A percentile compares a stretch with the other conserved stretches of the same genome.
Evolutionary conservation across 257 asterid genomes (phyloP).

Genomic region (Scutellaria baicalensis): DNA sequence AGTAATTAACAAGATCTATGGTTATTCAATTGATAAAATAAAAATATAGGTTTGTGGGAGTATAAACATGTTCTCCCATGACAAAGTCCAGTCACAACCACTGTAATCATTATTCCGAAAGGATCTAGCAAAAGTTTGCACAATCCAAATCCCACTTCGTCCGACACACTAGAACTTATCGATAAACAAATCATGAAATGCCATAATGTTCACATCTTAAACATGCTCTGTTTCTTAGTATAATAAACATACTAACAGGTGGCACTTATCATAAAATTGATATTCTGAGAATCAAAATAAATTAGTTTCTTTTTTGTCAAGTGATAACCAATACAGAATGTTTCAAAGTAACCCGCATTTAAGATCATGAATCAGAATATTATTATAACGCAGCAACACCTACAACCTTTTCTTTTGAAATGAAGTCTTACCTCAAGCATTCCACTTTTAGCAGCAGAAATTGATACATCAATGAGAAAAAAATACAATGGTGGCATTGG

Average conservation of each 20-base stretch:
- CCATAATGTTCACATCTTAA: neutral
- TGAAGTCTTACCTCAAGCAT: slow-evolving; percentile 58
- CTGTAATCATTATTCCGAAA: neutral
- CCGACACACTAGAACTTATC: neutral
- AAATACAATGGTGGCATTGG: slow-evolving; percentile 73
- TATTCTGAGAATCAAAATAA: neutral
- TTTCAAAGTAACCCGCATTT: neutral
- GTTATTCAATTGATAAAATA: too few species aligned
- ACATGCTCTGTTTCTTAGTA: neutral
- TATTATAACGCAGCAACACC: neutral
- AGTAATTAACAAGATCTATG: too few species aligned
- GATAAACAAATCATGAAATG: neutral
- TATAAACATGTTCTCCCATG: neutral
- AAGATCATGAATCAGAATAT: slow-evolving; percentile 4
- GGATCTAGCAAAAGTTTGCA: neutral
- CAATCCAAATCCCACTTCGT: neutral
- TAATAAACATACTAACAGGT: neutral
- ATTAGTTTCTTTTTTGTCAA: neutral
- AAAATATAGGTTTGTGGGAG: neutral
- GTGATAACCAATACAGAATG: neutral
- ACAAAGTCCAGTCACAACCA: neutral
- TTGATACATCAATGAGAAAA: slow-evolving; percentile 75
- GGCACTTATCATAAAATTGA: neutral
- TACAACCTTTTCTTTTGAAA: neutral
- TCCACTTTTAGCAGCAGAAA: slow-evolving; percentile 67